These are phyloP conservation scores for Raddia guianensis DNA, from an alignment of 176 grass and related monocot species.

Conservation along the genomic window DNA sequence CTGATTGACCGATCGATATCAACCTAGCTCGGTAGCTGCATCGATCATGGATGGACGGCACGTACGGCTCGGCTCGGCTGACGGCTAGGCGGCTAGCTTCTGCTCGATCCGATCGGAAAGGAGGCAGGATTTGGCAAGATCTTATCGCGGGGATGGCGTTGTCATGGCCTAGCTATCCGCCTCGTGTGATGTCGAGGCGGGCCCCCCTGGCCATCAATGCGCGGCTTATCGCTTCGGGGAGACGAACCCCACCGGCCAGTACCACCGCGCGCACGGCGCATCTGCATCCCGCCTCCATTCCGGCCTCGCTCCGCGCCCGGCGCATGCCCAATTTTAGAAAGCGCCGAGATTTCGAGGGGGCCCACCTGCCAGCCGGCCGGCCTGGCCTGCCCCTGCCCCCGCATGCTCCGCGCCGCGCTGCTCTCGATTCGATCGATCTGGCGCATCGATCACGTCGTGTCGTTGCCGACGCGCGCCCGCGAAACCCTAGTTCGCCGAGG, in stretches of 20 bases:
- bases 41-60: too few species aligned
- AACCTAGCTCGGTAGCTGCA: too few species aligned
- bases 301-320: background rate
- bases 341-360: constrained; percentile 5
- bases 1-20: too few species aligned
- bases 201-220: constrained; percentile 20
- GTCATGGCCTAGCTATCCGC: background rate
- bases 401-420: too few species aligned
- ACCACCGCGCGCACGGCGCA: background rate
- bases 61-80: too few species aligned
- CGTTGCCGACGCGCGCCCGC: background rate
- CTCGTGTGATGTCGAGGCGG: background rate
- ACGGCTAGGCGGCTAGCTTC: too few species aligned
- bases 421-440: too few species aligned
- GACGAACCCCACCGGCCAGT: background rate
- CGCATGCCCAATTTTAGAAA: constrained; percentile 46
- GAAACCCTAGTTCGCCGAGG: constrained; percentile 32
- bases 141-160: background rate
- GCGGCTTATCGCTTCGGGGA: constrained; percentile 8
- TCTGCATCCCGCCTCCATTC: background rate
- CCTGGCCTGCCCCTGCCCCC: constrained; percentile 12
- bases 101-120: too few species aligned
- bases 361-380: background rate
- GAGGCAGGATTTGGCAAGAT: background rate
- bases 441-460: background rate